These are phyloP conservation scores for Melampsora occidentalis DNA, from an alignment of 1,284 basidiomycete species.

Conservation along the genomic window DNA sequence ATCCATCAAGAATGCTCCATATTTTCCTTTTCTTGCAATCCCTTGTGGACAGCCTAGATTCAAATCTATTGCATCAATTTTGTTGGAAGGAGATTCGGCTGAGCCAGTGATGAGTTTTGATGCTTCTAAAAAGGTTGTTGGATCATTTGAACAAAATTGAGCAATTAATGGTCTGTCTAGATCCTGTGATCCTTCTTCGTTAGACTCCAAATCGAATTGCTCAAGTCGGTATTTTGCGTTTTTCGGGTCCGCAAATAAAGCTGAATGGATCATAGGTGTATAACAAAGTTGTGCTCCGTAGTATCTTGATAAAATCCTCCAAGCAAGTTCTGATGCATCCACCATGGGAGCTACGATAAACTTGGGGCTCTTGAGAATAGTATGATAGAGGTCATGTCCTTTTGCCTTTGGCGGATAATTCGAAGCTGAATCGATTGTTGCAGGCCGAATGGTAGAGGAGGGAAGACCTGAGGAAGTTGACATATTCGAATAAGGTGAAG, in stretches of 20 bases:
- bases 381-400: constrained; percentile 23
- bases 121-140: constrained; percentile 70
- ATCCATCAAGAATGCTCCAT: constrained; percentile 88
- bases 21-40: constrained; percentile 80
- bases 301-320: constrained; percentile 80
- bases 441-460: neutral
- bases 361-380: constrained; percentile 1
- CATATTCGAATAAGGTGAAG: neutral
- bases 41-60: constrained; percentile 97
- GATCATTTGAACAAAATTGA: constrained; percentile 89
- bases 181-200: constrained; percentile 64
- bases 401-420: neutral
- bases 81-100: constrained; percentile 55
- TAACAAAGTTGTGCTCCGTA: constrained; percentile 81
- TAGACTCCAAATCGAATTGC: constrained; percentile 67
- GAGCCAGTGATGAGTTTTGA: constrained; percentile 60
- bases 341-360: constrained; percentile 40
- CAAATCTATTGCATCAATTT: constrained; percentile 89
- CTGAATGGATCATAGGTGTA: constrained; percentile 97
- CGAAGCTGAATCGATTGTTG: neutral
- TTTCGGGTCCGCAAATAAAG: constrained; percentile 66
- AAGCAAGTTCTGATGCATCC: constrained; percentile 62
- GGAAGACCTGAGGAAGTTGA: neutral
- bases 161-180: constrained; percentile 80
- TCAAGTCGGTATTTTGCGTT: constrained; percentile 61